Evolutionary conservation across 1,284 basidiomycete genomes (phyloP), one percentile per base, ranked within the genome.

Genomic region (Calocybe gambosa): DNA sequence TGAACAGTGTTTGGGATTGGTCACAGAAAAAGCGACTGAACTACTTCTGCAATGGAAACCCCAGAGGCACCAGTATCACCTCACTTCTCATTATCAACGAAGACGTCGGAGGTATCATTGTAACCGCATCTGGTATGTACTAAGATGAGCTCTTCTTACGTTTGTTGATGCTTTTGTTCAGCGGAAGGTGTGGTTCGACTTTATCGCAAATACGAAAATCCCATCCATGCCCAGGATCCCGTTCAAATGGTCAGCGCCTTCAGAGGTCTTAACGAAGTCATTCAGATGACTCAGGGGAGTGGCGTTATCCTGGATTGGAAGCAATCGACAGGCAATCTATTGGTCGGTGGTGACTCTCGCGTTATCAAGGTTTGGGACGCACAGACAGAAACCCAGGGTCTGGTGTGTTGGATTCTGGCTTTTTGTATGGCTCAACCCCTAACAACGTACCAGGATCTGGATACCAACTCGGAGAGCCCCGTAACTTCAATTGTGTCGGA

Each of bases 281-380:
- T 92, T 20, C 80, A 73, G 40, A 62, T 82, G 49, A 82, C 78
- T 54, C 81, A 83, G 47, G 89, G 91, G 25, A 80, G 79, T 46
- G 95, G 95, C 0, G 70, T 98, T 31, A 75, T 97, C 20, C 82
- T 89, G 42, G 92, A 95, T 50, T 99, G 96, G 96, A 91, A 93
- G 61, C 95, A 98, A 66, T 76, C 78, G 4, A 78, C 83, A 23
- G 96, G 95, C 0, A 82, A 84, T 33, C 69, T 99, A 25, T 70
- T 97, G 10, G 85, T 93, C 9, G 91, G 90, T 8, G 96, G 96
- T 5, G 95, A 99, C 65, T 89, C 91, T 41, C 81, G 85, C 46
- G 83, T 87, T 28, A 85, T 99, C 49, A 78, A 93, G 43, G 77
- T 94, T 1, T 99, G 96, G 96, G 95, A 99, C 63, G 94, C 93